Conservation (phyloP, 202 grass and related monocot species). For the Cymbopogon flexuosus region DNA sequence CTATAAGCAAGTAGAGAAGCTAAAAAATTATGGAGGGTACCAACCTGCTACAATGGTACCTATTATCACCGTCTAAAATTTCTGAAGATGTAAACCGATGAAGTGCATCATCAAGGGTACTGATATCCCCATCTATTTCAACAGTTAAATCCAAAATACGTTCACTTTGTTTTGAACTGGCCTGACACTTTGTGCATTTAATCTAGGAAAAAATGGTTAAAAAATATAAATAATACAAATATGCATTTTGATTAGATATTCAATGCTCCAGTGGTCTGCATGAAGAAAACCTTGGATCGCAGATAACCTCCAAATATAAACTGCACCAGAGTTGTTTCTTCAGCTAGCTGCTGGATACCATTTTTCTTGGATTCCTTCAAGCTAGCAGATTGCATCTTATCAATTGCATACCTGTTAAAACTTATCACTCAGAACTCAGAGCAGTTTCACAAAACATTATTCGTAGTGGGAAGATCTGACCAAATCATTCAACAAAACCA, state of each 20-base stretch:
- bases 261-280: neutral
- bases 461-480: neutral
- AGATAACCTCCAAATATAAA: slow-evolving; percentile 87
- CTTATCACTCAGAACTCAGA: slow-evolving; percentile 30
- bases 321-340: slow-evolving; percentile 84
- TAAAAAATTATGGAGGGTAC: slow-evolving; percentile 11
- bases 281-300: slow-evolving; percentile 65
- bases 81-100: slow-evolving; percentile 70
- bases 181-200: slow-evolving; percentile 68
- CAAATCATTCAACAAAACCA: slow-evolving; percentile 10
- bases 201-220: slow-evolving; percentile 54
- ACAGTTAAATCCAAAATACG: slow-evolving; percentile 85
- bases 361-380: slow-evolving; percentile 59
- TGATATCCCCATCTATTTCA: slow-evolving; percentile 74
- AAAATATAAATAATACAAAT: slow-evolving; percentile 16
- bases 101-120: slow-evolving; percentile 80
- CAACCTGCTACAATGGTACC: slow-evolving; percentile 77
- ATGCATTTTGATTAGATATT: slow-evolving; percentile 10
- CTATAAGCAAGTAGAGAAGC: neutral
- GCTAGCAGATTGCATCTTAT: slow-evolving; percentile 79
- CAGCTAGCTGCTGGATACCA: slow-evolving; percentile 36
- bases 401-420: slow-evolving; percentile 80
- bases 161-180: slow-evolving; percentile 60
- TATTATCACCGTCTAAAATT: slow-evolving; percentile 84
- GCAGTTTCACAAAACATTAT: slow-evolving; percentile 23